phyloP scores from a whole-genome alignment of 495 filamentous ascomycete genomes.

The Penicillium atrosanguineum region DNA sequence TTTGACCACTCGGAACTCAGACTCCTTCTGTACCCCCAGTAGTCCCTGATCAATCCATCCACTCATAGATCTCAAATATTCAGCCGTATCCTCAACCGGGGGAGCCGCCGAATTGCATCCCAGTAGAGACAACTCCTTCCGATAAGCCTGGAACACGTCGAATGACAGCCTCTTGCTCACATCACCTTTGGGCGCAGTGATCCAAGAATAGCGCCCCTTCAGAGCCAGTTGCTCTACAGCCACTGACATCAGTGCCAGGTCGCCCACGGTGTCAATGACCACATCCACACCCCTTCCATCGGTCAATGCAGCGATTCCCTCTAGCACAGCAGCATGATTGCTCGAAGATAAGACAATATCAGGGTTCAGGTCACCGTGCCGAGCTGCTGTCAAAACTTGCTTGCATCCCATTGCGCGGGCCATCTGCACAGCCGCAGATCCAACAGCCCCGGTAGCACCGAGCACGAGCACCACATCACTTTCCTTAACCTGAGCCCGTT shows the following conservation, averaged over 20 bases:
- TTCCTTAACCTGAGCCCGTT: slow-evolving; percentile 1
- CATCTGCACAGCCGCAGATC: slow-evolving; percentile 17
- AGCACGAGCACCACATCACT: slow-evolving; percentile 17
- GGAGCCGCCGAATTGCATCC: slow-evolving; percentile 17
- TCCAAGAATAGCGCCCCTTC: slow-evolving; percentile 20
- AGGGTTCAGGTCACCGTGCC: slow-evolving; percentile 3
- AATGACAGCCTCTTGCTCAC: slow-evolving; percentile 10
- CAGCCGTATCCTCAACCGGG: slow-evolving; percentile 11
- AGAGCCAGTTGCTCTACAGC: slow-evolving; percentile 11
- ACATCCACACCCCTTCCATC: slow-evolving; percentile 18
- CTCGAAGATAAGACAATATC: slow-evolving; percentile 9
- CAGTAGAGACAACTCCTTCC: slow-evolving; percentile 15
- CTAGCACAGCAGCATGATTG: neutral
- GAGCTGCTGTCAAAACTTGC: slow-evolving; percentile 15
- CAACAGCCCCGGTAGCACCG: slow-evolving; percentile 21
- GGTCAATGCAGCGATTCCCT: slow-evolving; percentile 3
- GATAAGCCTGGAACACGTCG: slow-evolving; percentile 20
- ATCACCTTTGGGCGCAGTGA: slow-evolving; percentile 17
- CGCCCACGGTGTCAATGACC: slow-evolving; percentile 19
- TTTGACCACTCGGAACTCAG: slow-evolving; percentile 3
- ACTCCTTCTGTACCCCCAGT: slow-evolving; percentile 11
- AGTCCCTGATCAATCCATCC: slow-evolving; percentile 14
- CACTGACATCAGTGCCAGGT: slow-evolving; percentile 15
- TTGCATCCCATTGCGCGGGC: slow-evolving; percentile 17
- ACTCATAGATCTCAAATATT: slow-evolving; percentile 6